Percentiles rank a stretch among this genome's conserved stretches.
These are phyloP conservation scores for Buddleja alternifolia DNA, from an alignment of 257 asterid genomes.

Conservation along the genomic window DNA sequence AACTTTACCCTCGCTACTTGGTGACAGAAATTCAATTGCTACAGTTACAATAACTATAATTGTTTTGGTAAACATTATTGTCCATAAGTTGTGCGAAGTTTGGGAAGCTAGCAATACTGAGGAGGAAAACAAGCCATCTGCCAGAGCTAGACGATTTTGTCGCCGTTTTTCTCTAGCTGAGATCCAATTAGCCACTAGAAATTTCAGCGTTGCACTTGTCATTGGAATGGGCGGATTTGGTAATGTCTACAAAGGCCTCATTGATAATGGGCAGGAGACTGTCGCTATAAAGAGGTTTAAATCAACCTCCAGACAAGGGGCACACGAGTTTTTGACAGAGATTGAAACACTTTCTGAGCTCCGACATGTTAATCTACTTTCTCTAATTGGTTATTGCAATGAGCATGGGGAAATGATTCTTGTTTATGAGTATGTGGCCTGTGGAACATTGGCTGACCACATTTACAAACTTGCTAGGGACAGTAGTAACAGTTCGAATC, in stretches of 20 bases:
- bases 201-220: constrained; percentile 32
- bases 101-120: constrained; percentile 31
- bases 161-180: constrained; percentile 49
- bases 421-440: constrained; percentile 53
- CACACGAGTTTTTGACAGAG: constrained; percentile 44
- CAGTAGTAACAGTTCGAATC: constrained; percentile 17
- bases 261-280: constrained; percentile 11
- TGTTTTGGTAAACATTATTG: constrained; percentile 34
- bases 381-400: too few species aligned
- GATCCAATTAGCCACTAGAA: constrained; percentile 38
- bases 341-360: too few species aligned
- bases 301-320: constrained; percentile 45
- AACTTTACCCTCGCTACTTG: constrained; percentile 8
- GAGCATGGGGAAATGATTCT: too few species aligned
- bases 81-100: constrained; percentile 31
- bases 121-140: too few species aligned
- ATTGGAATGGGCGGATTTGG: constrained; percentile 49
- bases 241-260: too few species aligned
- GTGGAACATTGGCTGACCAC: constrained; percentile 60
- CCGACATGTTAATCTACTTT: too few species aligned
- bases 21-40: constrained; percentile 32
- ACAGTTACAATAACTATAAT: constrained; percentile 31
- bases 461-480: constrained; percentile 38
- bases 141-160: constrained; percentile 33
- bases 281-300: constrained; percentile 51